A percentile compares a stretch with the other conserved stretches of the same genome.
These are phyloP conservation scores for Podospora sp. DNA, from an alignment of 495 filamentous ascomycete genomes.

Conservation along the genomic window DNA sequence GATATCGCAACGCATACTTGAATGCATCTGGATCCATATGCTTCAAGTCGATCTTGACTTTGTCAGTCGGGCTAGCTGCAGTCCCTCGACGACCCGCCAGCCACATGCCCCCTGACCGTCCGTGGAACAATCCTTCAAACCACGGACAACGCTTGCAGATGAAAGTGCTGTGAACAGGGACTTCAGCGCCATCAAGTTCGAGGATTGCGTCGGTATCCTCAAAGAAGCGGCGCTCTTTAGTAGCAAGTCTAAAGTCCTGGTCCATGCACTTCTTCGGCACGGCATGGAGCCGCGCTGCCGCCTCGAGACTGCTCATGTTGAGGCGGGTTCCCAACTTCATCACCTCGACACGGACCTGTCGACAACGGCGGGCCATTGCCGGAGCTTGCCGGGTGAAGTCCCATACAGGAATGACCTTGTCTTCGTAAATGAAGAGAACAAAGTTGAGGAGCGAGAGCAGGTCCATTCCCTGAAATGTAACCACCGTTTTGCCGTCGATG, in stretches of 20 bases:
- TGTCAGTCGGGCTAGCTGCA: conserved; percentile 38
- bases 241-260: conserved; percentile 66
- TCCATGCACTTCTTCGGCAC: conserved; percentile 64
- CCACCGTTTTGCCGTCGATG: conserved; percentile 49
- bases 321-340: conserved; percentile 76
- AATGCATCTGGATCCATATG: conserved; percentile 76
- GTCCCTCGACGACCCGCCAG: conserved; percentile 64
- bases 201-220: conserved; percentile 74
- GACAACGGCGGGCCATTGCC: conserved; percentile 66
- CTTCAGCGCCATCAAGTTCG: conserved; percentile 67
- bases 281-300: conserved; percentile 72
- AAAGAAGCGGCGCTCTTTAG: conserved; percentile 69
- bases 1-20: conserved; percentile 72
- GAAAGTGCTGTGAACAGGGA: conserved; percentile 73
- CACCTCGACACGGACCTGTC: conserved; percentile 76
- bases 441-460: conserved; percentile 77
- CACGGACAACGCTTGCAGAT: conserved; percentile 87
- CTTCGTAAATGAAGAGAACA: conserved; percentile 78
- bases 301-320: conserved; percentile 68
- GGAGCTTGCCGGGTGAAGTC: conserved; percentile 65
- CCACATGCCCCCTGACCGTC: conserved; percentile 83
- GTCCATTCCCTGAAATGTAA: conserved; percentile 69
- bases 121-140: conserved; percentile 86
- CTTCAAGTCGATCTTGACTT: conserved; percentile 75
- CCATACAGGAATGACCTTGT: conserved; percentile 83